These are phyloP conservation scores for Fraxinus angustifolia DNA, from an alignment of 305 asterid genomes.

Conservation along the genomic window DNA sequence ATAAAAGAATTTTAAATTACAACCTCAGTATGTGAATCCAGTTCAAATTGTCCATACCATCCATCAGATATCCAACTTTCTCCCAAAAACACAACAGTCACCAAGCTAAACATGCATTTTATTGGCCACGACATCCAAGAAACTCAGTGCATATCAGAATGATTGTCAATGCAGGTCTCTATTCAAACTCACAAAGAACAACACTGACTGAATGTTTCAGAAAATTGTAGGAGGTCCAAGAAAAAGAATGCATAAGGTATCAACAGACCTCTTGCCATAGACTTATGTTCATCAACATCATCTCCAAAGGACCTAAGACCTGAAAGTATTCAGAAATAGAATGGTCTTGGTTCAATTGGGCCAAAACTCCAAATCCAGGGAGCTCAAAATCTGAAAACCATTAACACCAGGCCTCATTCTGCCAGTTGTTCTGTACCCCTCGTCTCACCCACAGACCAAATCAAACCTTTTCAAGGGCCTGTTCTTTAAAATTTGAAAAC, in stretches of 20 bases:
- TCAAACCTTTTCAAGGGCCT: background rate
- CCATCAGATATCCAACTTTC: background rate
- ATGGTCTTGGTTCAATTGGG: background rate
- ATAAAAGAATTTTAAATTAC: background rate
- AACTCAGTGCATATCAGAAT: background rate
- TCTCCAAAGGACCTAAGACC: background rate
- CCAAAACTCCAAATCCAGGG: background rate
- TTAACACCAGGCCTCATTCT: background rate
- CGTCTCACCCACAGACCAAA: background rate
- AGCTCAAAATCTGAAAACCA: background rate
- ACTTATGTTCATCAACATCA: background rate
- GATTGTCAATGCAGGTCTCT: background rate
- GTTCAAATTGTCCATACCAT: background rate
- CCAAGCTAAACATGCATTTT: constrained; percentile 3
- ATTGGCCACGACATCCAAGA: background rate
- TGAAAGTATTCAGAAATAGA: background rate
- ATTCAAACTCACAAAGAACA: background rate
- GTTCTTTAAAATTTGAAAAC: background rate
- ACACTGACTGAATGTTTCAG: background rate
- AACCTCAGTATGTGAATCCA: background rate
- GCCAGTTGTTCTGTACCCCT: background rate
- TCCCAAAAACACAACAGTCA: background rate
- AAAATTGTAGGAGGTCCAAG: background rate
- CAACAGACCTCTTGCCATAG: background rate
- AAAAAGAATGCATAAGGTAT: background rate